These are phyloP conservation scores for Vicia sativa DNA, from an alignment of 306 rosid species.

Conservation along the genomic window DNA sequence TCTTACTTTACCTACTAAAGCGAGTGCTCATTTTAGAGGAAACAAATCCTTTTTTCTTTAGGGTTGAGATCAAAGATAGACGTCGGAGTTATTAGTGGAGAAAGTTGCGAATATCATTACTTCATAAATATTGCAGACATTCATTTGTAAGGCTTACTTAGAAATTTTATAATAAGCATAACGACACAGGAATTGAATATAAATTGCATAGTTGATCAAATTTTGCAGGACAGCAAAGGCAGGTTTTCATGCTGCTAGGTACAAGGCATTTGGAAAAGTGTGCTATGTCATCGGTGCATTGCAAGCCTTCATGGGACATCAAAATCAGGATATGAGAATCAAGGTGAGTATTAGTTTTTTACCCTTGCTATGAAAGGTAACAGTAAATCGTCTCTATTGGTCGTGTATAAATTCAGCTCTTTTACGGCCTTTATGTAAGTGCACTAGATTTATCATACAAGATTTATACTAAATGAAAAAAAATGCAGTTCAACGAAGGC, in stretches of 20 bases:
- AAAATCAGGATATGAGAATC: constrained; percentile 73
- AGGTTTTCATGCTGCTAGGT: constrained; percentile 81
- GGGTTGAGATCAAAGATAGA: constrained; percentile 79
- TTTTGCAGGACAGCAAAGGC: constrained; percentile 93
- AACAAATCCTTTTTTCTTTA: constrained; percentile 38
- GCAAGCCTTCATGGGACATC: constrained; percentile 88
- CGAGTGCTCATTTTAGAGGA: constrained; percentile 14
- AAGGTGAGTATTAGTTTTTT: constrained; percentile 56
- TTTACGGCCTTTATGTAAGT: constrained; percentile 12
- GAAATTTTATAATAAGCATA: constrained; percentile 35
- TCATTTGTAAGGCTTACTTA: constrained; percentile 80
- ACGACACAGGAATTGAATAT: constrained; percentile 27
- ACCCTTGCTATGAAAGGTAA: not conserved
- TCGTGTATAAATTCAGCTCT: not conserved
- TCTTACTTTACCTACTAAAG: constrained; percentile 27
- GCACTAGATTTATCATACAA: constrained; percentile 9
- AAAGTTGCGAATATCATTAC: constrained; percentile 64
- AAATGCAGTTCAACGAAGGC: constrained; percentile 73
- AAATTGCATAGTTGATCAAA: constrained; percentile 15
- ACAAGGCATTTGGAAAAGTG: constrained; percentile 84
- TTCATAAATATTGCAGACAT: constrained; percentile 90
- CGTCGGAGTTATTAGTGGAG: constrained; percentile 71
- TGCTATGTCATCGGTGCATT: constrained; percentile 91
- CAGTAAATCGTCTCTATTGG: not conserved
- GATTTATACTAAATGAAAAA: constrained; percentile 26